Evolutionary conservation across 140 eudicot species (phyloP).

Genomic region (Flaveria floridana): DNA sequence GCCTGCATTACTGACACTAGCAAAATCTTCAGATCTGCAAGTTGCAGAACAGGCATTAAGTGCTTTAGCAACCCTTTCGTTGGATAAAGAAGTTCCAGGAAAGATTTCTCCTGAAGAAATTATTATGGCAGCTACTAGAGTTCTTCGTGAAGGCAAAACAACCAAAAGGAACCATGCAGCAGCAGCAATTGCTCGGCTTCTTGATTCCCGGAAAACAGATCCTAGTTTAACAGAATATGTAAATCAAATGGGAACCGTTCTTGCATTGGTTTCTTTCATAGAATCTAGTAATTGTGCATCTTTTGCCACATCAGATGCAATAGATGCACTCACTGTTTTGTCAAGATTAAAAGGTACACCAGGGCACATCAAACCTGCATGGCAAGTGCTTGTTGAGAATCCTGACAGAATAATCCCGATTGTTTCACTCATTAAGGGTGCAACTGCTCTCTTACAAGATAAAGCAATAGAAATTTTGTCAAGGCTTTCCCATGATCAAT

Average conservation of each 20-base stretch:
- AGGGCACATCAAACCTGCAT: constrained; percentile 68
- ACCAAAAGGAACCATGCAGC: constrained; percentile 81
- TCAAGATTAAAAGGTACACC: constrained; percentile 61
- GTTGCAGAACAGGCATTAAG: constrained; percentile 92
- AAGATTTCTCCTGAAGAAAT: constrained; percentile 73
- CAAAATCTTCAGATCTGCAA: constrained; percentile 64
- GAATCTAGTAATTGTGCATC: constrained; percentile 60
- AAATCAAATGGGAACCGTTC: constrained; percentile 81
- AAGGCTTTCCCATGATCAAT: constrained; percentile 75
- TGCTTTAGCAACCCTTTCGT: constrained; percentile 76
- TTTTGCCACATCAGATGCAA: constrained; percentile 64
- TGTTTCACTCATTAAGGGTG: constrained; percentile 72
- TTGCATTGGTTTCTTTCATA: constrained; percentile 79
- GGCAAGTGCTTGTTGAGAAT: constrained; percentile 79
- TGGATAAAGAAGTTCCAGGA: constrained; percentile 70
- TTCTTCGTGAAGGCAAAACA: constrained; percentile 67
- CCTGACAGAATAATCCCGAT: constrained; percentile 74
- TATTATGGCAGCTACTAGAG: constrained; percentile 75
- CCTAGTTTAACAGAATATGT: constrained; percentile 62
- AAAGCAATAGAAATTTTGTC: constrained; percentile 86
- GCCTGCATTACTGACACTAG: constrained; percentile 58
- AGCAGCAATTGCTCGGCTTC: constrained; percentile 89
- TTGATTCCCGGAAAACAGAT: constrained; percentile 59
- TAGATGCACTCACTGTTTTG: constrained; percentile 78
- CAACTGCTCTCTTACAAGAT: constrained; percentile 66